Evolutionary conservation across 768 basidiomycete genomes (phyloP).

Genomic region (Xanthoconium stramineum): DNA sequence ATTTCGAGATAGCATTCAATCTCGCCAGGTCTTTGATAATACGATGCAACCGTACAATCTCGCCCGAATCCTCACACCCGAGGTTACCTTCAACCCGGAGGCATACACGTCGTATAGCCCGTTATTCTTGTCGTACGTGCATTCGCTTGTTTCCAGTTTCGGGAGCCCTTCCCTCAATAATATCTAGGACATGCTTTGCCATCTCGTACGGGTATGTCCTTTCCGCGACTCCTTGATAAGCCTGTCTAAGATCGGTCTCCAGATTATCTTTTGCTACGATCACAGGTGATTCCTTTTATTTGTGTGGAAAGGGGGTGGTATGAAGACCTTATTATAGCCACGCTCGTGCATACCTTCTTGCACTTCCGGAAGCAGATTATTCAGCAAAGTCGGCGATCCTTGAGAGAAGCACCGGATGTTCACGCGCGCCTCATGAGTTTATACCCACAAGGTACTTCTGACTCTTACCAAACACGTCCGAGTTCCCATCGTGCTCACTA

Average conservation of each 20-base stretch:
- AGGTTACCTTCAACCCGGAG: slow-evolving; percentile 50
- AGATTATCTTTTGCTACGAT: slow-evolving; percentile 81
- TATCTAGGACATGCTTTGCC: slow-evolving; percentile 23
- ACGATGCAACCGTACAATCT: slow-evolving; percentile 56
- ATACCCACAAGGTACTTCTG: slow-evolving; percentile 47
- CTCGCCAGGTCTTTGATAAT: slow-evolving; percentile 62
- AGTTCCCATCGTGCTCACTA: not conserved
- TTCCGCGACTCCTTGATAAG: not conserved
- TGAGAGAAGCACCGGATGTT: slow-evolving; percentile 78
- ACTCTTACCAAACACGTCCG: not conserved
- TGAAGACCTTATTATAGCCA: slow-evolving; percentile 16
- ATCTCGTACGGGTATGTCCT: slow-evolving; percentile 30
- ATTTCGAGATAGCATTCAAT: slow-evolving; percentile 45
- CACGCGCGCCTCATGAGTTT: slow-evolving; percentile 78
- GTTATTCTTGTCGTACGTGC: slow-evolving; percentile 48
- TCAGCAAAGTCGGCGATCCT: slow-evolving; percentile 62
- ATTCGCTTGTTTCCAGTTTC: not conserved
- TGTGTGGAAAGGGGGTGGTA: not conserved
- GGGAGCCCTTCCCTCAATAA: not conserved
- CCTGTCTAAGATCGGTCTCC: slow-evolving; percentile 41
- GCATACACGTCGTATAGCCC: slow-evolving; percentile 57
- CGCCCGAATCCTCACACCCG: slow-evolving; percentile 48
- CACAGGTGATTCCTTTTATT: slow-evolving; percentile 43
- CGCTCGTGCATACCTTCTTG: slow-evolving; percentile 38
- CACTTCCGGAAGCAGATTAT: slow-evolving; percentile 80